Evolutionary conservation across 805 yeast species (phyloP), one percentile per base, ranked within the genome.

Genomic region (Wickerhamiella vanderwaltii): DNA sequence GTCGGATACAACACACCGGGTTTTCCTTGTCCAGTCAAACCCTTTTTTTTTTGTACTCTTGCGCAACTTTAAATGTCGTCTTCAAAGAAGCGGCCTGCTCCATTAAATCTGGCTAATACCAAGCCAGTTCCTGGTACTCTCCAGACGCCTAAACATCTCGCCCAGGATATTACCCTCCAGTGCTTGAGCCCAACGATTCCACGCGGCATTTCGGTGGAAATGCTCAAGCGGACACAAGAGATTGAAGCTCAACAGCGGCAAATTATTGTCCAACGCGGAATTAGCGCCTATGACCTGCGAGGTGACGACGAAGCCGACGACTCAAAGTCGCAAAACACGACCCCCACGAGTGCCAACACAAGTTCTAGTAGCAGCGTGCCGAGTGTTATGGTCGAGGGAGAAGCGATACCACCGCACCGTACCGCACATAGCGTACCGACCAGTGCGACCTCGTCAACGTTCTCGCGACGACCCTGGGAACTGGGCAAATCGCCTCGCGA

Each of bases 271-370:
- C 29, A 34, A 28, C 45, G 47, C 11, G 41, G 37, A 3, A 12
- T 38, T 11, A 13, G 35, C 29, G 25, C 33, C 26, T 34, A 29
- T 19, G 31, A 33, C 9, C 22, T 19, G 23, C 42, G 42, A 19
- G 25, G 12, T 13, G 39, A 11, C 17, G 36, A 32, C 16, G 43
- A 41, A 18, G 35, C 29, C 9, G 33, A 35, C 13, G 39, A 37
- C 11, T 11, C 28, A 15, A 29, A 37, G 34, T 30, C 41, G 17
- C 47, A 7, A 46, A 48, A 17, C 17, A 45, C 24, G 45, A 41
- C 22, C 45, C 53, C 17, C 31, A 46, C 20, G 37, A 43, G 17
- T 40, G 49, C n/a, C 47, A 49, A 29, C 44, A 51, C 26, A 50
- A 50, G 36, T 22, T 26, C 32, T 5, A 17, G 25, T 9, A 37